These are phyloP conservation scores for Panicum virgatum DNA, from an alignment of 202 grass and related monocot species.

Conservation along the genomic window DNA sequence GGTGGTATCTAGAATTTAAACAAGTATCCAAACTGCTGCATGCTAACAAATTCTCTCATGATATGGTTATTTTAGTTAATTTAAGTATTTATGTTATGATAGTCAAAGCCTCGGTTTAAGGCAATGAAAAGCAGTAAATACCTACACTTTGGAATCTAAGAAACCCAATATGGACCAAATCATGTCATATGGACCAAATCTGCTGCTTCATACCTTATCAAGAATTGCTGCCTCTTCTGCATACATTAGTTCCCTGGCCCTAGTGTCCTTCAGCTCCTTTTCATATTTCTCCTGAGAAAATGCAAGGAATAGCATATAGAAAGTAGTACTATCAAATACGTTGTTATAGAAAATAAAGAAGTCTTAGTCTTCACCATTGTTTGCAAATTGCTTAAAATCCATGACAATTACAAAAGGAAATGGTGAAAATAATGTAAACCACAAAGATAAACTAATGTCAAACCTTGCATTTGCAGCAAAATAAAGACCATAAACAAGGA, in stretches of 20 bases:
- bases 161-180: neutral
- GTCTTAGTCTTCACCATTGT: neutral
- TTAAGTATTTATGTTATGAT: neutral
- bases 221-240: slow-evolving; percentile 90
- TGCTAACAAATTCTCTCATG: neutral
- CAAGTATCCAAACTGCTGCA: neutral
- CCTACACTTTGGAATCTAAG: neutral
- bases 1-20: neutral
- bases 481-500: slow-evolving; percentile 19
- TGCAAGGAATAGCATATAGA: slow-evolving; percentile 29
- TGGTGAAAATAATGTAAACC: slow-evolving; percentile 2
- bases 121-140: slow-evolving; percentile 9
- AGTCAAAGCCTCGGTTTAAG: neutral
- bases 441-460: neutral
- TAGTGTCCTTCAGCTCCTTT: slow-evolving; percentile 90
- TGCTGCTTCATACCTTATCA: slow-evolving; percentile 61
- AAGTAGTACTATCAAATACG: neutral
- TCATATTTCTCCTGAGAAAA: slow-evolving; percentile 88
- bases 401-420: neutral
- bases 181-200: neutral
- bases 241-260: slow-evolving; percentile 76
- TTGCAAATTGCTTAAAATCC: neutral
- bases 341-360: slow-evolving; percentile 3
- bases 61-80: neutral
- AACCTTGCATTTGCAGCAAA: slow-evolving; percentile 26